phyloP scores from a whole-genome alignment of 2,329 filamentous ascomycete genomes.

The Eutypa lata region DNA sequence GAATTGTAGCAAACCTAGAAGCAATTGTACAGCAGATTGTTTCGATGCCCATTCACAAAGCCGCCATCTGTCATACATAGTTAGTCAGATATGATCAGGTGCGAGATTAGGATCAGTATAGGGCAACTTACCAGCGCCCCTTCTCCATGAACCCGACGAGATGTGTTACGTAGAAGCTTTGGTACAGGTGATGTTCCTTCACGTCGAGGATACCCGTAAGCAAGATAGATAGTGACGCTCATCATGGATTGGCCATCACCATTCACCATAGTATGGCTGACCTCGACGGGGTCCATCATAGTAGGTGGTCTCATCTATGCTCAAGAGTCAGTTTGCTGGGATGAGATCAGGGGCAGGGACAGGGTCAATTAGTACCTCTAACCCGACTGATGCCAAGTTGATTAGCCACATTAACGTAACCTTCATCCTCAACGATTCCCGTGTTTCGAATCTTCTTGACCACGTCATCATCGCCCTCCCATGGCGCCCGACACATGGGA shows the following conservation, averaged over 20 bases:
- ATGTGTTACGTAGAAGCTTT: no score
- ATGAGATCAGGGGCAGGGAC: background rate
- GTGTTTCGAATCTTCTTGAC: constrained; percentile 42
- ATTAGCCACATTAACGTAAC: constrained; percentile 60
- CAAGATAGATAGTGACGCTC: no score
- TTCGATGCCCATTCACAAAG: no score
- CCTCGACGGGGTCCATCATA: constrained; percentile 11
- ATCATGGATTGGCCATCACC: background rate
- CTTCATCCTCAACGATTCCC: constrained; percentile 42
- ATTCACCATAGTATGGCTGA: constrained; percentile 1
- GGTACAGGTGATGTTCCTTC: no score
- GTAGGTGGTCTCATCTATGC: constrained; percentile 26
- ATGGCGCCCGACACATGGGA: constrained; percentile 57
- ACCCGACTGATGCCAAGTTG: constrained; percentile 54
- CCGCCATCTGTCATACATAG: no score
- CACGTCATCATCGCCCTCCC: constrained; percentile 46
- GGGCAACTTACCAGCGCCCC: no score
- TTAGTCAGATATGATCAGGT: no score
- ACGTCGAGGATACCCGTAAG: no score
- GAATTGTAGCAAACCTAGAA: no score
- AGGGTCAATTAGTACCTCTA: constrained; percentile 40
- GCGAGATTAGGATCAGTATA: no score
- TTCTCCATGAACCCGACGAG: no score
- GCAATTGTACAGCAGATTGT: no score
- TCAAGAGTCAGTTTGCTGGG: background rate